Conservation (phyloP, 352 stramenopile species). For the Globisporangium takayamanum region DNA sequence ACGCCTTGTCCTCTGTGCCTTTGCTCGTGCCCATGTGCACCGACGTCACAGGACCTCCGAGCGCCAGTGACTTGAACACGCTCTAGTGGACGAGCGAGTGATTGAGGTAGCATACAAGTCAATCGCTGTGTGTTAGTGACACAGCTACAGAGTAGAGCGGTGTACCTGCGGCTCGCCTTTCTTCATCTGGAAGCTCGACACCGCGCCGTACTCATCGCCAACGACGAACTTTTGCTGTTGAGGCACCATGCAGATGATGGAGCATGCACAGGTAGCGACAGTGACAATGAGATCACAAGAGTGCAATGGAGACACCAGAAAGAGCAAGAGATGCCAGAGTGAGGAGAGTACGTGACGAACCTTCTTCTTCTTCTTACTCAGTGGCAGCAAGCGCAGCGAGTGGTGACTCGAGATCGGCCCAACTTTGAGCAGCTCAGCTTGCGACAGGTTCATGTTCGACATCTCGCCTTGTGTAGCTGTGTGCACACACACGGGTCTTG, state of each 20-base stretch:
- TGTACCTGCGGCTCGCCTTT: slow-evolving; percentile 63
- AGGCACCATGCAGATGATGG: background rate
- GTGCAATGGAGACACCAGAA: background rate
- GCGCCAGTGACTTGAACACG: slow-evolving; percentile 61
- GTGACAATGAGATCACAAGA: background rate
- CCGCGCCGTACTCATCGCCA: slow-evolving; percentile 73
- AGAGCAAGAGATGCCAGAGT: background rate
- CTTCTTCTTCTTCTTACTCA: slow-evolving; percentile 87
- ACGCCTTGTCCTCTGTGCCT: slow-evolving; percentile 66
- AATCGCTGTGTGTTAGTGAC: background rate
- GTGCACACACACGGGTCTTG: too few relatives aligned
- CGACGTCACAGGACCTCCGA: slow-evolving; percentile 52
- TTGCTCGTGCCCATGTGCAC: slow-evolving; percentile 69
- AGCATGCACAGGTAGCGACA: background rate
- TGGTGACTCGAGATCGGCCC: slow-evolving; percentile 68
- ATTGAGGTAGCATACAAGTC: background rate
- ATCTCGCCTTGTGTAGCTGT: slow-evolving; percentile 9
- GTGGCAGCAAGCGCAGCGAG: slow-evolving; percentile 66
- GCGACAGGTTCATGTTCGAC: slow-evolving; percentile 47
- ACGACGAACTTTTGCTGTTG: slow-evolving; percentile 82
- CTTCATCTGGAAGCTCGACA: slow-evolving; percentile 84
- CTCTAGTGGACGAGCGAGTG: slow-evolving; percentile 14
- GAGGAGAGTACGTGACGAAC: slow-evolving; percentile 13
- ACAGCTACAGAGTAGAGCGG: background rate
- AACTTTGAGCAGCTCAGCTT: slow-evolving; percentile 77